These are phyloP conservation scores for Pseudogymnoascus sp. DNA, from an alignment of 2,329 filamentous ascomycete species.

Conservation along the genomic window DNA sequence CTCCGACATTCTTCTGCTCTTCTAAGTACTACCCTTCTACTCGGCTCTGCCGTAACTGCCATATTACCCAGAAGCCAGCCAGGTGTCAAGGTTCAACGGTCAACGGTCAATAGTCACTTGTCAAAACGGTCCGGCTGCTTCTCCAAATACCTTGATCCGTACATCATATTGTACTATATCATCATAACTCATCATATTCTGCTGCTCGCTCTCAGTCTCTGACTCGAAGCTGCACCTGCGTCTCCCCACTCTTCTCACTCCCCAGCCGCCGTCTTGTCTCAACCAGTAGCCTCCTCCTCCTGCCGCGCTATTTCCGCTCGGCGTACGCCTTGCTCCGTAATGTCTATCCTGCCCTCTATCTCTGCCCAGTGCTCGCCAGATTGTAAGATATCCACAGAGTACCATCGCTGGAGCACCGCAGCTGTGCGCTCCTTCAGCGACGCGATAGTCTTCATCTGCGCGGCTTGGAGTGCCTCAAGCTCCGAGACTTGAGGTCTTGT, in stretches of 20 bases:
- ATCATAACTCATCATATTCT: neutral
- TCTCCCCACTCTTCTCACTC: neutral
- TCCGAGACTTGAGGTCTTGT: slow-evolving; percentile 27
- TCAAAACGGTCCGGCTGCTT: neutral
- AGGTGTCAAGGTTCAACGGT: neutral
- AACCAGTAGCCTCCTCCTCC: slow-evolving; percentile 14
- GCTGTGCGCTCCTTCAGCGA: slow-evolving; percentile 25
- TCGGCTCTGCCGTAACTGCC: neutral
- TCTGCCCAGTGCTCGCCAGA: slow-evolving; percentile 29
- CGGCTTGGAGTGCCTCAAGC: slow-evolving; percentile 24
- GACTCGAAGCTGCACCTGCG: neutral
- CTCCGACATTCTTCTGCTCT: neutral
- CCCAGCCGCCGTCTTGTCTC: neutral
- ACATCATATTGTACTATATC: neutral
- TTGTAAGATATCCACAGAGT: slow-evolving; percentile 23
- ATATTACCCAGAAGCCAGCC: neutral
- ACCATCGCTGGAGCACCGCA: slow-evolving; percentile 26
- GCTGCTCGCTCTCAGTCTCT: neutral
- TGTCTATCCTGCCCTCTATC: slow-evolving; percentile 24
- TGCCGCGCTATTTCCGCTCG: slow-evolving; percentile 18
- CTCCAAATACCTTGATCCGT: neutral
- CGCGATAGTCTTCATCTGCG: slow-evolving; percentile 25
- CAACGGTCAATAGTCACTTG: neutral
- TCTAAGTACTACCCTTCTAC: neutral
- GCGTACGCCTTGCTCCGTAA: slow-evolving; percentile 24